These are phyloP conservation scores for Bombardia bombarda DNA, from an alignment of 495 filamentous ascomycete species.

Conservation along the genomic window DNA sequence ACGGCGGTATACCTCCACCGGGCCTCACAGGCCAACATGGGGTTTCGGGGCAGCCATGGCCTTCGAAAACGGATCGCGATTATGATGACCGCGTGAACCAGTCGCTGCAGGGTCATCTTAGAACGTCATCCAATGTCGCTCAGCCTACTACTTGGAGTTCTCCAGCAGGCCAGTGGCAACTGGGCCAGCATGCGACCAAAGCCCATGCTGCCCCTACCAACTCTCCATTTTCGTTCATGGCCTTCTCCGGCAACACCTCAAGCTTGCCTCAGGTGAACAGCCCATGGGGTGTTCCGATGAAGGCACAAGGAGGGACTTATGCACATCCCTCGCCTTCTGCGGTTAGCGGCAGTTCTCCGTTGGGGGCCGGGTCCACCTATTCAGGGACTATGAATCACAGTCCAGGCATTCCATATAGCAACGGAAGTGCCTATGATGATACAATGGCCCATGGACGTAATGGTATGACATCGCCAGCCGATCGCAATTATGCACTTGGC, in stretches of 20 bases:
- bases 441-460: background rate
- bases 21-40: background rate
- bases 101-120: background rate
- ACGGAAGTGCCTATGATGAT: background rate
- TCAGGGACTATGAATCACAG: background rate
- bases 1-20: background rate
- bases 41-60: background rate
- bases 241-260: conserved; percentile 14
- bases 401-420: background rate
- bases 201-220: background rate
- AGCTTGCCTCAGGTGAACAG: conserved; percentile 22
- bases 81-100: background rate
- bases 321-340: conserved; percentile 1
- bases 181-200: background rate
- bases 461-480: background rate
- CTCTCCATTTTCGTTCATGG: conserved; percentile 16
- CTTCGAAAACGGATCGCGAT: background rate
- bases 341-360: background rate
- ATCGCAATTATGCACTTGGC: background rate
- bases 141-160: conserved; percentile 7
- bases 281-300: conserved; percentile 18
- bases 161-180: conserved; percentile 3
- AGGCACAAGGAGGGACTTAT: conserved; percentile 1
- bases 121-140: conserved; percentile 1
- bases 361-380: too few species aligned